Evolutionary conservation across 2,329 filamentous ascomycete species (phyloP).

Genomic region (Fusarium sp.): DNA sequence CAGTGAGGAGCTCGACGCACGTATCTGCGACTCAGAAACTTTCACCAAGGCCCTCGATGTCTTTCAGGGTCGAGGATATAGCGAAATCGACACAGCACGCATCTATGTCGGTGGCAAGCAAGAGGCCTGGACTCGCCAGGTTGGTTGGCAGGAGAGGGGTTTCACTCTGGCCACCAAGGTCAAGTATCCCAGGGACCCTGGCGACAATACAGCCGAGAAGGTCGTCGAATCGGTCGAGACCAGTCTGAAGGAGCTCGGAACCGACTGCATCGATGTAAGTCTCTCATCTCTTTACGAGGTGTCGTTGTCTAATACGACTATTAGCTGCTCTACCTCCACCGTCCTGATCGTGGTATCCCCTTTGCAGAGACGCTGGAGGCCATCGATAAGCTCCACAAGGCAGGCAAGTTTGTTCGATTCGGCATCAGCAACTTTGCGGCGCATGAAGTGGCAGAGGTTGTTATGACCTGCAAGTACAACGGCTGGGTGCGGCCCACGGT

Average conservation of each 20-base stretch:
- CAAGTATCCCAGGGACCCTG: constrained; percentile 69
- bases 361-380: constrained; percentile 85
- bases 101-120: constrained; percentile 78
- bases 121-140: constrained; percentile 81
- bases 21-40: constrained; percentile 75
- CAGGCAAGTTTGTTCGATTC: constrained; percentile 84
- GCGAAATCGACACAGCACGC: constrained; percentile 87
- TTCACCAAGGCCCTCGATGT: constrained; percentile 80
- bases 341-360: constrained; percentile 70
- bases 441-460: constrained; percentile 88
- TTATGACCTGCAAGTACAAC: constrained; percentile 81
- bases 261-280: constrained; percentile 76
- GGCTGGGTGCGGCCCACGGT: constrained; percentile 86
- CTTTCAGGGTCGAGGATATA: constrained; percentile 83
- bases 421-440: constrained; percentile 88
- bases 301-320: constrained; percentile 8
- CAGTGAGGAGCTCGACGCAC: constrained; percentile 70
- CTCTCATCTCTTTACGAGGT: background rate
- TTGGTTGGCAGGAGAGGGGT: constrained; percentile 82
- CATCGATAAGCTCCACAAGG: constrained; percentile 84
- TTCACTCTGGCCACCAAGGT: constrained; percentile 83
- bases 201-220: constrained; percentile 72
- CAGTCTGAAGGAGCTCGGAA: constrained; percentile 77
- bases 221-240: constrained; percentile 74
- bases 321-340: constrained; percentile 54